A percentile compares a stretch with the other conserved stretches of the same genome.
phyloP scores from a whole-genome alignment of 176 grass and related monocot species.

The Carex myosuroides region DNA sequence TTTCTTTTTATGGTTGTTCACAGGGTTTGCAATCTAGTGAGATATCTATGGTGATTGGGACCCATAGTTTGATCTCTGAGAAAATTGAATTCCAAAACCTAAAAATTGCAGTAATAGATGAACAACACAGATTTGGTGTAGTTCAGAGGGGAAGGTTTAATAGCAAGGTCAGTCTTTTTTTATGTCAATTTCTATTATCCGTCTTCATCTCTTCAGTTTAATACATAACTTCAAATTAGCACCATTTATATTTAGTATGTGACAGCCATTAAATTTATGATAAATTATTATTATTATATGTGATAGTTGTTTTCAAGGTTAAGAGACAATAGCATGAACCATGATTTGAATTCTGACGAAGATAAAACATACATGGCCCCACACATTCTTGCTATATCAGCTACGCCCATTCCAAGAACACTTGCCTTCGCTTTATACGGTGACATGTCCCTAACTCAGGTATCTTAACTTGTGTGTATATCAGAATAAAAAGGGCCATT shows the following conservation, averaged over 20 bases:
- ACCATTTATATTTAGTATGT: background rate
- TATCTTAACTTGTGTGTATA: constrained; percentile 18
- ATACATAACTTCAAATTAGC: constrained; percentile 7
- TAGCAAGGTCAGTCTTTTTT: constrained; percentile 49
- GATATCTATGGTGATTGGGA: constrained; percentile 88
- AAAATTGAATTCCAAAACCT: constrained; percentile 66
- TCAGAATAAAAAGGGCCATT: background rate
- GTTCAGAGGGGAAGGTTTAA: constrained; percentile 85
- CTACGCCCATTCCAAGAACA: constrained; percentile 94
- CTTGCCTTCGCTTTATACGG: constrained; percentile 92
- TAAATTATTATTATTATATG: background rate
- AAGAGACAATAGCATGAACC: constrained; percentile 39
- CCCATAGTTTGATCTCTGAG: constrained; percentile 78
- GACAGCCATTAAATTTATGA: background rate
- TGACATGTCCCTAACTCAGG: constrained; percentile 96
- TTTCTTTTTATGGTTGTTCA: constrained; percentile 6
- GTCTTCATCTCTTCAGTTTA: background rate
- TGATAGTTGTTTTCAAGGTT: constrained; percentile 26
- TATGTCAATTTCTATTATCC: background rate
- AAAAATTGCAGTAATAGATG: constrained; percentile 77
- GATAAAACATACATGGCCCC: constrained; percentile 80
- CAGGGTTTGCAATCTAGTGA: constrained; percentile 78
- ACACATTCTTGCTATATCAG: constrained; percentile 93
- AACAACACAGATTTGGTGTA: constrained; percentile 86
- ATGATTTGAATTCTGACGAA: constrained; percentile 41